Conservation (phyloP, 2,329 filamentous ascomycete genomes). For the Aureobasidium musti region DNA sequence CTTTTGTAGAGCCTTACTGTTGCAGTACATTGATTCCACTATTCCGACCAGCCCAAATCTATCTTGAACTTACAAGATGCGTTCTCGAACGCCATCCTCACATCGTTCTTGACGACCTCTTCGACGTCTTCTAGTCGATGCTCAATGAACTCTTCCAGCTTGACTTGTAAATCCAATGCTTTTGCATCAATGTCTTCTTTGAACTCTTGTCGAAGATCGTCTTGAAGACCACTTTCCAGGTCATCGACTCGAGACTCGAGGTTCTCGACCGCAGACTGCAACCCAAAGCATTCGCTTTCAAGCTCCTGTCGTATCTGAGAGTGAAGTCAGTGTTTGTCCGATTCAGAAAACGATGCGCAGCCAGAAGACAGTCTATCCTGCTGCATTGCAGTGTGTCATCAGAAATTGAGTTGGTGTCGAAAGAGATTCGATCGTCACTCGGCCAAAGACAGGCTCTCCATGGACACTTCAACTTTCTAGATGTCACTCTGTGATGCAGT, state of each 20-base stretch:
- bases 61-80: neutral
- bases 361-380: too few species aligned
- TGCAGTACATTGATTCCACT: neutral
- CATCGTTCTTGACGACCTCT: conserved; percentile 14
- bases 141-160: conserved; percentile 14
- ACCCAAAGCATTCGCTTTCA: neutral
- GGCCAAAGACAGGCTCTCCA: neutral
- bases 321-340: neutral
- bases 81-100: conserved; percentile 4
- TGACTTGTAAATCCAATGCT: neutral
- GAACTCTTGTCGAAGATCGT: neutral
- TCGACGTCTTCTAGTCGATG: neutral
- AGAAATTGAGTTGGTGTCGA: neutral
- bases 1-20: neutral
- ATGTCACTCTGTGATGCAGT: neutral
- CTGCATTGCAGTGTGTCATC: too few species aligned
- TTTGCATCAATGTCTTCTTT: neutral
- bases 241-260: neutral
- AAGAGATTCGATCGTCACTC: neutral
- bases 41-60: neutral
- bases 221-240: neutral
- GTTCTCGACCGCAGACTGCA: neutral
- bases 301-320: neutral
- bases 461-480: neutral
- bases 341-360: too few species aligned